Percentiles rank a stretch among this genome's conserved stretches.
These are phyloP conservation scores for Euphrasia arctica DNA, from an alignment of 305 asterid species.

Conservation along the genomic window DNA sequence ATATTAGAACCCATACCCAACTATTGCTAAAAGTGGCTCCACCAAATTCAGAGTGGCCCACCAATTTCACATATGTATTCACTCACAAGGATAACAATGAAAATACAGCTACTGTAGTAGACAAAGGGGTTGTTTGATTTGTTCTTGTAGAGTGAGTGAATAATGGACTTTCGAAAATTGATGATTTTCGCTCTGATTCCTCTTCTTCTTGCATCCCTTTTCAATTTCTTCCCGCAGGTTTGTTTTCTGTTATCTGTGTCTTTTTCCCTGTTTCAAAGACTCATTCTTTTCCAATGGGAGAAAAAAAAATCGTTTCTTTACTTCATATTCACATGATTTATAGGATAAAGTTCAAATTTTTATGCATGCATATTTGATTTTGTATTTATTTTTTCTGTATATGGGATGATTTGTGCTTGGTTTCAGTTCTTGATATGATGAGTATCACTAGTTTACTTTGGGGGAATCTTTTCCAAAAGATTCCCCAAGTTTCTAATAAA, in stretches of 20 bases:
- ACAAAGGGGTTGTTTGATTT: neutral
- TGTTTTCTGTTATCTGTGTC: constrained; percentile 15
- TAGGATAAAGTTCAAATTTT: constrained; percentile 1
- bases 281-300: neutral
- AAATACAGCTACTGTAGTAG: neutral
- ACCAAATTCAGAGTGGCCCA: constrained; percentile 13
- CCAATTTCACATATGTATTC: neutral
- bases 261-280: neutral
- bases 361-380: constrained; percentile 21
- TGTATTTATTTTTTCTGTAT: neutral
- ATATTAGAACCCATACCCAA: too few relatives aligned
- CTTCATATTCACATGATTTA: neutral
- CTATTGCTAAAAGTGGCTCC: constrained; percentile 25
- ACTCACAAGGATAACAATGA: neutral
- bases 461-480: too few relatives aligned
- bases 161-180: constrained; percentile 57
- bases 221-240: constrained; percentile 65
- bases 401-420: neutral
- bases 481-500: neutral
- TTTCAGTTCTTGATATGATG: neutral
- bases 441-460: too few relatives aligned
- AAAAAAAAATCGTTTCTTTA: neutral
- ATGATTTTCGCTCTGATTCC: constrained; percentile 62
- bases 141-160: neutral
- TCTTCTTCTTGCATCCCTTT: constrained; percentile 58